Percentiles rank a stretch among this genome's conserved stretches.
Conservation (phyloP, 768 basidiomycete genomes). For the Lyophyllum shimeji region DNA sequence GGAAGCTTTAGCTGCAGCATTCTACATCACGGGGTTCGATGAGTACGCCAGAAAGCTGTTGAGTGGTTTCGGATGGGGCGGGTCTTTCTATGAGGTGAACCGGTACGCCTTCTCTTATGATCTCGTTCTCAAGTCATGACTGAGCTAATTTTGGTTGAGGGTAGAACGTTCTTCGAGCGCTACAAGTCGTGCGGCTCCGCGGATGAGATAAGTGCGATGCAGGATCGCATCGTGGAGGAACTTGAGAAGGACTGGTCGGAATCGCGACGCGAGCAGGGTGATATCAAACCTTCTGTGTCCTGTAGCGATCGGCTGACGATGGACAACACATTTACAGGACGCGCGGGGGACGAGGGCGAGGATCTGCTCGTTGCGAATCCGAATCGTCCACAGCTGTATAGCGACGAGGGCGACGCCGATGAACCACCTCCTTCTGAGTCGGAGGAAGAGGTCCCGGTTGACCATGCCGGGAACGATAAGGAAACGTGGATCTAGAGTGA, state of each 20-base stretch:
- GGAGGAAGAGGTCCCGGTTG: constrained; percentile 10
- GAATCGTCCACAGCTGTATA: constrained; percentile 43
- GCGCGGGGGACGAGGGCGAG: constrained; percentile 34
- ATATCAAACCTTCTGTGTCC: not conserved
- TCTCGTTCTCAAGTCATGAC: not conserved
- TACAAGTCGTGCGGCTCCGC: constrained; percentile 74
- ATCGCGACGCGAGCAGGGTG: constrained; percentile 54
- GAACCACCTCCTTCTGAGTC: constrained; percentile 12
- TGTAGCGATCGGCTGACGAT: not conserved
- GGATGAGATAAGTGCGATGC: constrained; percentile 55
- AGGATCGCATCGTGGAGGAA: constrained; percentile 70
- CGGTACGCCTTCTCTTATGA: constrained; percentile 39
- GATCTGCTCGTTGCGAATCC: constrained; percentile 72
- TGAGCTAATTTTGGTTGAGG: not conserved
- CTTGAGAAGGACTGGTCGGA: constrained; percentile 61
- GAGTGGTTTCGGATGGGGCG: constrained; percentile 88
- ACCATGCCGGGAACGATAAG: not conserved
- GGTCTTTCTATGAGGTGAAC: constrained; percentile 86
- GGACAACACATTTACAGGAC: constrained; percentile 13
- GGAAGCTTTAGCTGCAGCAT: constrained; percentile 91
- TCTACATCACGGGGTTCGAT: constrained; percentile 90
- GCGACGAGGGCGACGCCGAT: constrained; percentile 16
- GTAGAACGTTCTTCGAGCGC: constrained; percentile 64
- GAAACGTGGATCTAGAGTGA: too few relatives aligned
- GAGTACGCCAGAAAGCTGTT: constrained; percentile 77